Base-by-base conservation (phyloP, 768 basidiomycete species). In the Psilocybe azurescens region DNA sequence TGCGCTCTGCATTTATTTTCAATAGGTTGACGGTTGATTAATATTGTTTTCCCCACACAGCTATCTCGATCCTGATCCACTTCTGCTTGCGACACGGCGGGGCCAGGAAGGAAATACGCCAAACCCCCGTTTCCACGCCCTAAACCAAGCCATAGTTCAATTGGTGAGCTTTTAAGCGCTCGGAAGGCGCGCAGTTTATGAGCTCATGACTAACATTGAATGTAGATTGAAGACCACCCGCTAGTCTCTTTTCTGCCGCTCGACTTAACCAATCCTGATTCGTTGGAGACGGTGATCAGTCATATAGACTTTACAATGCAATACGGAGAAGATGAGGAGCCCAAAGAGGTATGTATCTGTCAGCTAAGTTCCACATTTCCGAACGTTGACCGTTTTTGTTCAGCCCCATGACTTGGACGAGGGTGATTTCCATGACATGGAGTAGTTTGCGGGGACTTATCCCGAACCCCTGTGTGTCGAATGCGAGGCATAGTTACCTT, bases 261-360 rank as follows among this genome's bases (percentile, higher is more conserved):
- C 44, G 95, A 99, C 77, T 86, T 99, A 36, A 89, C 94, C 14
- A 86, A 88, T 64, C 86, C 95, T 53, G 94, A 97, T 69, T 96
- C 95, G 0, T 82, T 99, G 56, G 93, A 94, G 70, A 89, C 86
- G 2, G 89, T 98, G 9, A 82, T 99, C 61, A 95, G 94, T 73
- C 95, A 99, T 73, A 92, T 99, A 57, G 97, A 99, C 78, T 97
- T 94, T 69, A 91, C 94, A 60, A 95, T 99, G 89, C 97, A 99
- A 73, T 99, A 97, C 70, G 97, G 97, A 36, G 97, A 99, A 78
- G 94, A 96, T 61, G 97, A 99, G 73, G 97, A 99, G 72, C 96
- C 97, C 14, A 95, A 91, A 81, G 94, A 94, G 87, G 93, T 91
- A 70, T 60, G 81, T 14, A 51, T 53, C 59, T 33, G 59, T 52